These are phyloP conservation scores for Phytophthora tubulina DNA, from an alignment of 352 stramenopile species.

Conservation along the genomic window DNA sequence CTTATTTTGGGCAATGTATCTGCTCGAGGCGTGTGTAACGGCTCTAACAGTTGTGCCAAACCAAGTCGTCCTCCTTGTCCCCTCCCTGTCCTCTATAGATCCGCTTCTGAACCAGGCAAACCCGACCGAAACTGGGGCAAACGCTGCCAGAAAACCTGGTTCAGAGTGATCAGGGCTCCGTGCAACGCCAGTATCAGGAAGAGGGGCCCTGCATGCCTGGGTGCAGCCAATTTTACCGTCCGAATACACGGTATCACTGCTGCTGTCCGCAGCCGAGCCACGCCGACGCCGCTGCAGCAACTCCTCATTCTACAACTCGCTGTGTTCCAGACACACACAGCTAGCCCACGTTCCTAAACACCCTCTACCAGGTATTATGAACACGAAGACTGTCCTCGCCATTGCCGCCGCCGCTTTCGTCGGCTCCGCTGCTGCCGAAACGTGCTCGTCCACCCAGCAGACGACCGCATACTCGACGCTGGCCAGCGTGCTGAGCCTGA, in stretches of 20 bases:
- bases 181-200: not conserved
- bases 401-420: conserved; percentile 29
- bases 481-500: conserved; percentile 33
- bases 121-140: not conserved
- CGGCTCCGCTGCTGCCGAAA: conserved; percentile 24
- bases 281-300: no score
- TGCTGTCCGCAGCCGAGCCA: not conserved
- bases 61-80: not conserved
- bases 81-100: not conserved
- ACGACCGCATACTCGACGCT: conserved; percentile 45
- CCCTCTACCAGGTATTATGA: conserved; percentile 37
- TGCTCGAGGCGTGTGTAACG: not conserved
- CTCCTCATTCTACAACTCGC: conserved; percentile 29
- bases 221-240: not conserved
- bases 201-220: no score
- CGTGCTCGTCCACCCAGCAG: conserved; percentile 29
- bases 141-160: not conserved
- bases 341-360: not conserved
- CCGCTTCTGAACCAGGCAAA: conserved; percentile 4
- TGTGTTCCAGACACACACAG: conserved; percentile 22
- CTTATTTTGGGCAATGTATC: conserved; percentile 22
- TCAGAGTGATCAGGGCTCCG: not conserved
- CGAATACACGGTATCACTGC: not conserved
- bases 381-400: conserved; percentile 33
- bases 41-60: no score